Conservation (phyloP, 2,329 filamentous ascomycete genomes). For the Ustilaginoidea virens region DNA sequence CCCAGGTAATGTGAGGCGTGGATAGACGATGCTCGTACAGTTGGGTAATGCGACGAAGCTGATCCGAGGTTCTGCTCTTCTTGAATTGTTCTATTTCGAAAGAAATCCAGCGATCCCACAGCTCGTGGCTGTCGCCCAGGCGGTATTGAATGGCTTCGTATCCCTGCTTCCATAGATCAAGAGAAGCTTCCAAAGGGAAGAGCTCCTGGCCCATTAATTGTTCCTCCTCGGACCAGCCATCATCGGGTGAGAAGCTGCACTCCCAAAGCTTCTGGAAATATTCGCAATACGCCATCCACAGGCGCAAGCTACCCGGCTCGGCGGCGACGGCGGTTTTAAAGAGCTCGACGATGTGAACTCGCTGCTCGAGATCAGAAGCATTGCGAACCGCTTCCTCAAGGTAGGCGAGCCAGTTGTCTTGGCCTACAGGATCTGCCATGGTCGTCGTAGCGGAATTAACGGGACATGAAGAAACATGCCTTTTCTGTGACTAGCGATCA, state of each 20-base stretch:
- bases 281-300: slow-evolving; percentile 68
- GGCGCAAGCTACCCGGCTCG: slow-evolving; percentile 55
- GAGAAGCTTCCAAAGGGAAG: slow-evolving; percentile 51
- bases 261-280: slow-evolving; percentile 60
- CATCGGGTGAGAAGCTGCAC: slow-evolving; percentile 40
- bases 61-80: slow-evolving; percentile 35
- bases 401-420: slow-evolving; percentile 64
- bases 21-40: slow-evolving; percentile 56
- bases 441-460: slow-evolving; percentile 9
- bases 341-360: slow-evolving; percentile 54
- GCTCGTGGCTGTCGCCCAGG: slow-evolving; percentile 57
- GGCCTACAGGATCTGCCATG: slow-evolving; percentile 49
- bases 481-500: neutral
- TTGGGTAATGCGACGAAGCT: slow-evolving; percentile 48
- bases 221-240: slow-evolving; percentile 50
- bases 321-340: slow-evolving; percentile 55
- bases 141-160: slow-evolving; percentile 59
- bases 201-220: slow-evolving; percentile 52
- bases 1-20: slow-evolving; percentile 61
- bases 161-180: slow-evolving; percentile 57
- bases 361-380: slow-evolving; percentile 47
- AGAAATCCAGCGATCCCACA: slow-evolving; percentile 68
- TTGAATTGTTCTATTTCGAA: slow-evolving; percentile 54
- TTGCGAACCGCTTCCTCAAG: slow-evolving; percentile 53
- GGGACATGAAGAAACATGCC: neutral